Conservation (phyloP, 208 protist species). For the Trypanosoma melophagium region DNA sequence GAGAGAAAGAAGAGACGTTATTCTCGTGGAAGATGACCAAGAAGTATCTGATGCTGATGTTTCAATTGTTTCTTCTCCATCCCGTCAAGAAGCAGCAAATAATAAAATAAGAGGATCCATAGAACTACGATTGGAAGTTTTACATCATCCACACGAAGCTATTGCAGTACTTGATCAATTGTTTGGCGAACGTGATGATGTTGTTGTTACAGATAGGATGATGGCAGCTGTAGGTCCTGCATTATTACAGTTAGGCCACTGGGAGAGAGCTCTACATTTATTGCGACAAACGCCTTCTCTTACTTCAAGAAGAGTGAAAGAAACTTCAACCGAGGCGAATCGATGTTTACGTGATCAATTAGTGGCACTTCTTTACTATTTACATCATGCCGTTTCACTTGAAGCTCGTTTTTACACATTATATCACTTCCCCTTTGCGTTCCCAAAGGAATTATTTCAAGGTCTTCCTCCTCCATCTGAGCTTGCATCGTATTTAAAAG, state of each 20-base stretch:
- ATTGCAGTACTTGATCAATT: constrained; percentile 61
- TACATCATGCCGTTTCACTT: constrained; percentile 35
- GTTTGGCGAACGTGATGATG: constrained; percentile 66
- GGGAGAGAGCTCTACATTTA: constrained; percentile 55
- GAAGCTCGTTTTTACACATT: constrained; percentile 40
- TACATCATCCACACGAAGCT: constrained; percentile 40
- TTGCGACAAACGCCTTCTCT: constrained; percentile 51
- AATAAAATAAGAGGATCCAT: background rate
- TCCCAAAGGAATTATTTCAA: constrained; percentile 58
- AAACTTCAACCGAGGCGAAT: constrained; percentile 25
- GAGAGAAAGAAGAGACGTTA: background rate
- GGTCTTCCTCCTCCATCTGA: constrained; percentile 26
- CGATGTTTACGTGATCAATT: constrained; percentile 13
- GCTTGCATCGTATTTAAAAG: background rate
- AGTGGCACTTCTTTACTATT: constrained; percentile 31
- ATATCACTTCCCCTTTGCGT: constrained; percentile 53
- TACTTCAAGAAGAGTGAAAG: background rate
- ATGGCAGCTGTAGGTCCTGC: constrained; percentile 53
- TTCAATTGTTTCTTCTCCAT: background rate
- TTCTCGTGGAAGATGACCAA: background rate
- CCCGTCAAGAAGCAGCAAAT: background rate
- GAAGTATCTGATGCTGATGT: background rate
- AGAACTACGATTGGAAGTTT: constrained; percentile 9
- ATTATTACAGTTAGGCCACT: constrained; percentile 64
- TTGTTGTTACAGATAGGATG: constrained; percentile 62